Percentiles rank a stretch among this genome's conserved stretches.
Conservation (phyloP, 1,139 yeast species). For the Kodamaea sp. region DNA sequence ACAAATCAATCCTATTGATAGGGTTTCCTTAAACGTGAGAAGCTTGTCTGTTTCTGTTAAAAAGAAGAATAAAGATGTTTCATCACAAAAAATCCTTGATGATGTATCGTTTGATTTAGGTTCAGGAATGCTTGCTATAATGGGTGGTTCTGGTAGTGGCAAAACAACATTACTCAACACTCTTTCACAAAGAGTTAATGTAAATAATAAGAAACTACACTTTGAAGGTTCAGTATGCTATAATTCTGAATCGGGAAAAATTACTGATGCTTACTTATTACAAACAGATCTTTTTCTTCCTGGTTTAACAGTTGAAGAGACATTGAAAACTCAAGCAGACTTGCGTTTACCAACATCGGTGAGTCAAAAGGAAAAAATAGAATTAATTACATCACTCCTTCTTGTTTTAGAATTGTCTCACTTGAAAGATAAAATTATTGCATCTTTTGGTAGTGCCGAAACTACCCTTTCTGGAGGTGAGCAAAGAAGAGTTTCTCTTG, state of each 20-base stretch:
- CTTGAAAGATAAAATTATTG: slow-evolving; percentile 55
- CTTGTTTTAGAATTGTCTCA: slow-evolving; percentile 60
- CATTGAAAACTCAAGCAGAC: slow-evolving; percentile 67
- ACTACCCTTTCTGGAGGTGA: slow-evolving; percentile 80
- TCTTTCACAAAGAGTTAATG: slow-evolving; percentile 57
- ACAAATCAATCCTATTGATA: slow-evolving; percentile 13
- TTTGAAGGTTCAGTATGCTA: slow-evolving; percentile 32
- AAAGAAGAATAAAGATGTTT: slow-evolving; percentile 3
- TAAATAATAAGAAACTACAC: slow-evolving; percentile 26
- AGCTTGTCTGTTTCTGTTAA: slow-evolving; percentile 31
- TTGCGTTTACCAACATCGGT: slow-evolving; percentile 50
- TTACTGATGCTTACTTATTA: slow-evolving; percentile 65
- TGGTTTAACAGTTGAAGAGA: slow-evolving; percentile 67
- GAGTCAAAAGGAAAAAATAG: slow-evolving; percentile 36
- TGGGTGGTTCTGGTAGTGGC: slow-evolving; percentile 87
- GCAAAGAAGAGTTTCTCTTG: slow-evolving; percentile 72
- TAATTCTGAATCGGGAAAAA: slow-evolving; percentile 13
- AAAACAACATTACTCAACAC: slow-evolving; percentile 78
- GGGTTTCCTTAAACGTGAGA: slow-evolving; percentile 30
- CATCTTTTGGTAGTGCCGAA: slow-evolving; percentile 40
- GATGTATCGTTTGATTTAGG: slow-evolving; percentile 55
- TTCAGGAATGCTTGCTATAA: slow-evolving; percentile 60
- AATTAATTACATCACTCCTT: slow-evolving; percentile 56
- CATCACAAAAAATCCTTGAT: slow-evolving; percentile 24
- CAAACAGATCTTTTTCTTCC: slow-evolving; percentile 77